A percentile compares a stretch with the other conserved stretches of the same genome.
Conservation (phyloP, 2,329 filamentous ascomycete genomes). For the Ilyonectria robusta region DNA sequence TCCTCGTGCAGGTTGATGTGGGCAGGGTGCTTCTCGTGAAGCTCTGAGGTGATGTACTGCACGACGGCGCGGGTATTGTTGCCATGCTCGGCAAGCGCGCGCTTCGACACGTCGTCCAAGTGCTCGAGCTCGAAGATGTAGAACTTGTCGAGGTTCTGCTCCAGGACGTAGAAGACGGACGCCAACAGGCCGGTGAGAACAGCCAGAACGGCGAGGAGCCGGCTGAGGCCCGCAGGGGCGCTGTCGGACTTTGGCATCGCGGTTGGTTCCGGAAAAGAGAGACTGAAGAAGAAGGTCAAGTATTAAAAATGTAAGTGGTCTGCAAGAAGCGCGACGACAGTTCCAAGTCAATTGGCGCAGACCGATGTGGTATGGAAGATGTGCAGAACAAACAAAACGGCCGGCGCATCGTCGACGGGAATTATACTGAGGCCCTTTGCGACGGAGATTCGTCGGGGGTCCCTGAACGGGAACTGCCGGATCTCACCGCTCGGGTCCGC, state of each 20-base stretch:
- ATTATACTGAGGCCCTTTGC: slow-evolving; percentile 34
- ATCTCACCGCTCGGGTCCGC: slow-evolving; percentile 47
- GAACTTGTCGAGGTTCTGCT: slow-evolving; percentile 73
- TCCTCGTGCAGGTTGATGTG: slow-evolving; percentile 81
- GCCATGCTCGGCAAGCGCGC: slow-evolving; percentile 77
- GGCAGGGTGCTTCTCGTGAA: slow-evolving; percentile 64
- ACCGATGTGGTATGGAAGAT: slow-evolving; percentile 7
- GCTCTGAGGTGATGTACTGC: slow-evolving; percentile 77
- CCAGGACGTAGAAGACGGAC: slow-evolving; percentile 68
- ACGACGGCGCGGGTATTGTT: slow-evolving; percentile 82
- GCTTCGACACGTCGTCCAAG: slow-evolving; percentile 77
- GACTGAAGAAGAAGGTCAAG: slow-evolving; percentile 3
- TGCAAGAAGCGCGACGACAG: slow-evolving; percentile 8
- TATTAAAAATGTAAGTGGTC: slow-evolving; percentile 1
- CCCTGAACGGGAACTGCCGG: slow-evolving; percentile 40
- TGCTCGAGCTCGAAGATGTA: slow-evolving; percentile 82
- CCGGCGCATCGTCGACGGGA: slow-evolving; percentile 10
- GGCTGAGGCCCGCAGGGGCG: slow-evolving; percentile 47
- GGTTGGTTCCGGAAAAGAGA: background rate
- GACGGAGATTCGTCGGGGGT: slow-evolving; percentile 23
- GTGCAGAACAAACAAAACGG: background rate
- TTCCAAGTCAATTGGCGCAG: slow-evolving; percentile 30
- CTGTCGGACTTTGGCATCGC: slow-evolving; percentile 29
- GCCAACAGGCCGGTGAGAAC: slow-evolving; percentile 68
- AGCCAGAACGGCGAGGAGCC: slow-evolving; percentile 64